Conservation (phyloP, 2,329 filamentous ascomycete genomes). For the Fusarium udum region DNA sequence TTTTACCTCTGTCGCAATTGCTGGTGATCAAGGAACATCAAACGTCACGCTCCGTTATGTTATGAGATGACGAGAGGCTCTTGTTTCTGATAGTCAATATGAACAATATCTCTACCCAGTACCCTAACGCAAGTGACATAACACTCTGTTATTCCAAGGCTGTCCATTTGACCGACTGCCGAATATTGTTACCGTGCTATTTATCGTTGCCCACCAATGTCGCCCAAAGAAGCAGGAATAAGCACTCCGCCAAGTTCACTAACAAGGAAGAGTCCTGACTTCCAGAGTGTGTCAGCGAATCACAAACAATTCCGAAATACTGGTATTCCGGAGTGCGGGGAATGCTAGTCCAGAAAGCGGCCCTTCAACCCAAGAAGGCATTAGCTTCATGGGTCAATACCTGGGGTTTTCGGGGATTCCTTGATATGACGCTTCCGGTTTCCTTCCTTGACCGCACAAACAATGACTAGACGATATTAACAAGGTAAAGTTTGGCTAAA, state of each 20-base stretch:
- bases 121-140: neutral
- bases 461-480: neutral
- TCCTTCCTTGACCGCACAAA: neutral
- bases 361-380: neutral
- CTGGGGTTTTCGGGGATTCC: neutral
- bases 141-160: neutral
- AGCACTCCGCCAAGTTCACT: neutral
- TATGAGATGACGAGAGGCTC: fast-evolving
- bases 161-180: neutral
- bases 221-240: neutral
- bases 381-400: neutral
- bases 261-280: neutral
- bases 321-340: neutral
- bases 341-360: neutral
- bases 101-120: neutral
- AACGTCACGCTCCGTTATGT: neutral
- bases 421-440: neutral
- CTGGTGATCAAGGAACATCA: no score
- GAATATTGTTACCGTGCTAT: neutral
- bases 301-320: neutral
- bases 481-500: neutral
- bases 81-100: neutral
- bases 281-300: neutral
- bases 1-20: no score
- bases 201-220: neutral